phyloP scores from a whole-genome alignment of 192 early-diverging fungal genomes.

The Dissophora globulifera region DNA sequence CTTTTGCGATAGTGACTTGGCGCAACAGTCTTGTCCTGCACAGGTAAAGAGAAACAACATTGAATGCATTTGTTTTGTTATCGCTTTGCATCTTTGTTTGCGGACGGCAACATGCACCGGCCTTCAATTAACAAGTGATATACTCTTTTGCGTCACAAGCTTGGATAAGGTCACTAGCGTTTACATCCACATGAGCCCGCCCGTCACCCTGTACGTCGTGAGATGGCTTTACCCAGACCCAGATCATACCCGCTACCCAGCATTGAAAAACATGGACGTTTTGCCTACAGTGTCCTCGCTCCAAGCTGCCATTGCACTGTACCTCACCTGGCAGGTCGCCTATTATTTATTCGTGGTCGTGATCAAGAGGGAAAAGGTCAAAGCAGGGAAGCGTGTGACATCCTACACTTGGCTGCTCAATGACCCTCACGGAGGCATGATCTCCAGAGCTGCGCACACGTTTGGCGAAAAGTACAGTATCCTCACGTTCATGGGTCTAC shows the following conservation, averaged over 20 bases:
- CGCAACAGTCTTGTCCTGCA: constrained; percentile 55
- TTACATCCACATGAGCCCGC: constrained; percentile 72
- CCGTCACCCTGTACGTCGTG: constrained; percentile 64
- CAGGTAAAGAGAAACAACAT: constrained; percentile 59
- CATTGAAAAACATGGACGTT: constrained; percentile 54
- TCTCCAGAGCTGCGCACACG: constrained; percentile 55
- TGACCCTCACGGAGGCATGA: constrained; percentile 52
- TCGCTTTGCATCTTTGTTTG: no score
- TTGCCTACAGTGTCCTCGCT: constrained; percentile 30
- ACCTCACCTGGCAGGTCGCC: constrained; percentile 44
- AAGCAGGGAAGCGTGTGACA: constrained; percentile 59
- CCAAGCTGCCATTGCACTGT: constrained; percentile 23
- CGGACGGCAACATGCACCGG: no score
- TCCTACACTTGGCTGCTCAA: constrained; percentile 72
- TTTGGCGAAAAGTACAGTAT: constrained; percentile 65
- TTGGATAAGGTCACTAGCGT: constrained; percentile 77
- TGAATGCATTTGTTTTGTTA: no score
- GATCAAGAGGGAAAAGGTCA: constrained; percentile 32
- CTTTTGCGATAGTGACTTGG: constrained; percentile 74
- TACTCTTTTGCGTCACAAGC: constrained; percentile 55
- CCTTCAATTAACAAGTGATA: no score
- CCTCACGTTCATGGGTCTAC: constrained; percentile 69
- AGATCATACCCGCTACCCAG: constrained; percentile 53
- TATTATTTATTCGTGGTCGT: constrained; percentile 48
- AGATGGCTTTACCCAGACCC: constrained; percentile 66